phyloP scores from a whole-genome alignment of 176 grass and related monocot genomes.

The Carex kokanica region DNA sequence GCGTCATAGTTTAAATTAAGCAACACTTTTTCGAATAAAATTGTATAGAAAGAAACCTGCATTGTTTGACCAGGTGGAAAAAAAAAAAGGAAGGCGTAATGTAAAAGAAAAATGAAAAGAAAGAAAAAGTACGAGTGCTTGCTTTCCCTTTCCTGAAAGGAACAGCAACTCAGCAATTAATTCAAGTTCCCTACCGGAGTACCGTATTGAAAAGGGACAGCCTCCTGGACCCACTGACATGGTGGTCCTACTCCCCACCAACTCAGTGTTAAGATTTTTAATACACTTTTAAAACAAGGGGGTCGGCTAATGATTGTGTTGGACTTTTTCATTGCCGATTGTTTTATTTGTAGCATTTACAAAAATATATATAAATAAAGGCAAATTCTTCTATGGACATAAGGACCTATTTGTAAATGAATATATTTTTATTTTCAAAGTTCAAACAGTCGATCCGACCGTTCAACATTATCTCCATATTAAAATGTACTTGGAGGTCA shows the following conservation, averaged over 20 bases:
- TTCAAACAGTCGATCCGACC: too few species aligned
- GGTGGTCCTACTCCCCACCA: neutral
- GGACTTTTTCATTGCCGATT: too few species aligned
- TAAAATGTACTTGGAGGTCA: too few species aligned
- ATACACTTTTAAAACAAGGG: too few species aligned
- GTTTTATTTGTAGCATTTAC: too few species aligned
- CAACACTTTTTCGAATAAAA: neutral
- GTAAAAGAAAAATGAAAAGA: neutral
- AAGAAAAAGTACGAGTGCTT: neutral
- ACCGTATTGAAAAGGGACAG: neutral
- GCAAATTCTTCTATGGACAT: too few species aligned
- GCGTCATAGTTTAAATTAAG: too few species aligned
- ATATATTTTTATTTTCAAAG: too few species aligned
- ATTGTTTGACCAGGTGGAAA: neutral
- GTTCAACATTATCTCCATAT: too few species aligned
- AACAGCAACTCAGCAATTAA: neutral
- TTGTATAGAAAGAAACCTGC: neutral
- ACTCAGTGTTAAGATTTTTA: neutral
- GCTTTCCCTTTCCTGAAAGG: constrained; percentile 17
- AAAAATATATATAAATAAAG: too few species aligned
- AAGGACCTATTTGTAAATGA: too few species aligned
- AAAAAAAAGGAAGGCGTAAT: neutral
- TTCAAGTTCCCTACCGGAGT: neutral
- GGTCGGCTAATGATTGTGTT: too few species aligned
- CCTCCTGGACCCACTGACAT: neutral